Evolutionary conservation across 768 basidiomycete species (phyloP), one percentile per base, ranked within the genome.

Genomic region (Gelatoporia subvermispora): DNA sequence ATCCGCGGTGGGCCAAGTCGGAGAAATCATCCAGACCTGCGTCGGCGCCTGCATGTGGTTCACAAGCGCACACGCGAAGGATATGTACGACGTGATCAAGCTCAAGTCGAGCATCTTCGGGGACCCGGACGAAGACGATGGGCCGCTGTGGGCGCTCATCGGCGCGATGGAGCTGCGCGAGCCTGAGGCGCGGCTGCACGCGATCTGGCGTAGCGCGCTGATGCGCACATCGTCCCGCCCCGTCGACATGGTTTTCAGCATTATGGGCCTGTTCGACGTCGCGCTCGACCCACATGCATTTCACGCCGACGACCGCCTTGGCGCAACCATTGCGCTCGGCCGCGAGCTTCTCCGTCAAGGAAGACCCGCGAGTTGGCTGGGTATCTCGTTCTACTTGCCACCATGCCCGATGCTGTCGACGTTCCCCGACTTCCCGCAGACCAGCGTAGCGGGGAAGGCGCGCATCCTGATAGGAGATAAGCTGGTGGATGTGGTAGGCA

Each of bases 231-330:
- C 49, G 7, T 50, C 53, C 5, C 53, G 43, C 15, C 49, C 49
- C 41, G 49, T 47, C 35, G 53, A 54, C 46, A 46, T 49, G 47
- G 40, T 53, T 1, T 40, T 53, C 46, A 49, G 48, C 48, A 49
- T 53, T 41, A 52, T 50, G 49, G 49, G 49, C 23, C 48, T 53
- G 4, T 47, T 53, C 31, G 52, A 31, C 20, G 48, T 53, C 39
- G 15, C 44, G 16, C 48, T 53, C 18, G 43, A 53, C 37, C 38
- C 48, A 9, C 3, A 20, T 4, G 31, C n/a, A 1, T 50, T 54
- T 17, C 41, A 42, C 24, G n/a, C 28, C 18, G 18, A 49, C 24
- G 52, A 53, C 41, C 43, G 43, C 5, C 44, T 18, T 4, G 35
- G 48, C 5, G 52, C 52, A 15, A 49, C 48, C 2, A 46, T 53